These are phyloP conservation scores for Raphanus raphanistrum DNA, from an alignment of 345 rosid species.

Conservation along the genomic window DNA sequence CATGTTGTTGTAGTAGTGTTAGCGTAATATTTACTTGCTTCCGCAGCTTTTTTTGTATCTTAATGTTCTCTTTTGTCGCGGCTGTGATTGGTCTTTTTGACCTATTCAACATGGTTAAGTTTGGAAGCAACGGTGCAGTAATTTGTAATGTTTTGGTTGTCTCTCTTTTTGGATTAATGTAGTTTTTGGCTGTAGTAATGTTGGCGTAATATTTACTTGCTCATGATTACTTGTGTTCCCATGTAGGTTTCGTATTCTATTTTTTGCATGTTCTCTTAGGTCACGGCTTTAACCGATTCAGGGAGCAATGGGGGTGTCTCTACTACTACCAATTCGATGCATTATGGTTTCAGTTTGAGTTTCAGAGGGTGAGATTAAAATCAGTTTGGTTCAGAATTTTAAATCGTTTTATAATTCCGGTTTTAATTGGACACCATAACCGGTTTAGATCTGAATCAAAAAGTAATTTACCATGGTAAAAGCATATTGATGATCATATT, in stretches of 20 bases:
- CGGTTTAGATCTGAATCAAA: not conserved
- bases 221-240: not conserved
- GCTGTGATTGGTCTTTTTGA: not conserved
- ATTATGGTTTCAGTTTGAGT: not conserved
- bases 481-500: not conserved
- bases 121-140: slow-evolving; percentile 11
- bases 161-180: not conserved
- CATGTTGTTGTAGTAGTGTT: slow-evolving; percentile 15
- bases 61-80: not conserved
- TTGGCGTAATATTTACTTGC: not conserved
- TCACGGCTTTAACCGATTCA: not conserved
- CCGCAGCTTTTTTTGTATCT: not conserved
- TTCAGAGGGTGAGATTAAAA: not conserved
- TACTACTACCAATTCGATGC: not conserved
- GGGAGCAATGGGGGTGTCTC: not conserved
- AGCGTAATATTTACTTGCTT: not conserved
- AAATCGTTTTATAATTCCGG: not conserved
- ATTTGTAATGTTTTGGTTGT: not conserved
- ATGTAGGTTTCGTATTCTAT: not conserved
- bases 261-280: not conserved
- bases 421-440: not conserved
- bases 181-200: slow-evolving; percentile 23
- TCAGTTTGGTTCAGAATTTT: too few relatives aligned
- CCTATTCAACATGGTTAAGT: not conserved
- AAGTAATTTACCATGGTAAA: not conserved